phyloP scores from a whole-genome alignment of 371 early-diverging fungal genomes.

The Mucor mucedo region DNA sequence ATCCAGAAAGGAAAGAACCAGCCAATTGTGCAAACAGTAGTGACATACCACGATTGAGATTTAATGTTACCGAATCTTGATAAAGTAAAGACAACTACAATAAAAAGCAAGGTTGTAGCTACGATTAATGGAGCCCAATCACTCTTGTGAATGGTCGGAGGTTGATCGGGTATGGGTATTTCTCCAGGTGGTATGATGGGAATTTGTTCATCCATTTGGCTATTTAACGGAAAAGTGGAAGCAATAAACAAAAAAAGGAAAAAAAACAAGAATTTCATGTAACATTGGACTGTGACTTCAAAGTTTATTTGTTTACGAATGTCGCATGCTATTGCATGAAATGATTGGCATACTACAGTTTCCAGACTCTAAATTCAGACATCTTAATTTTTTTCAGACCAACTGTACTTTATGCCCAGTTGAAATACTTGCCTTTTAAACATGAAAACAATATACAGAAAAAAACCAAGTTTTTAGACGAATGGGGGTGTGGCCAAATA shows the following conservation, averaged over 20 bases:
- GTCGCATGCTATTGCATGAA: not conserved
- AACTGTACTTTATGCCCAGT: too few relatives aligned
- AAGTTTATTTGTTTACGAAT: not conserved
- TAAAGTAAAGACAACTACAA: slow-evolving; percentile 63
- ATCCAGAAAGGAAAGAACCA: slow-evolving; percentile 94
- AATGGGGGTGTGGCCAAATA: too few relatives aligned
- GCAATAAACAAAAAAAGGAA: not conserved
- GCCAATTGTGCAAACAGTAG: slow-evolving; percentile 63
- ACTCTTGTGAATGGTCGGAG: slow-evolving; percentile 13
- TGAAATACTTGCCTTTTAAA: too few relatives aligned
- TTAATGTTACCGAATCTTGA: slow-evolving; percentile 76
- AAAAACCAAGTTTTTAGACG: too few relatives aligned
- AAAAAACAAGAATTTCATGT: not conserved
- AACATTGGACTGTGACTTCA: too few relatives aligned
- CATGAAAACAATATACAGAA: too few relatives aligned
- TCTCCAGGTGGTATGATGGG: slow-evolving; percentile 10
- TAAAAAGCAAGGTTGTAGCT: slow-evolving; percentile 50
- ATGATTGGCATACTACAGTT: too few relatives aligned
- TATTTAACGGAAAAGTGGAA: not conserved
- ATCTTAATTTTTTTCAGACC: too few relatives aligned
- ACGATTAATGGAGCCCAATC: slow-evolving; percentile 58
- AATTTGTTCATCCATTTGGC: slow-evolving; percentile 5
- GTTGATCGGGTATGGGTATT: slow-evolving; percentile 2
- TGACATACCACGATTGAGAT: slow-evolving; percentile 74
- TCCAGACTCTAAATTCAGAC: too few relatives aligned